Evolutionary conservation across 2,329 filamentous ascomycete genomes (phyloP), one percentile per base, ranked within the genome.

Genomic region (Sporothrix variecibatus): DNA sequence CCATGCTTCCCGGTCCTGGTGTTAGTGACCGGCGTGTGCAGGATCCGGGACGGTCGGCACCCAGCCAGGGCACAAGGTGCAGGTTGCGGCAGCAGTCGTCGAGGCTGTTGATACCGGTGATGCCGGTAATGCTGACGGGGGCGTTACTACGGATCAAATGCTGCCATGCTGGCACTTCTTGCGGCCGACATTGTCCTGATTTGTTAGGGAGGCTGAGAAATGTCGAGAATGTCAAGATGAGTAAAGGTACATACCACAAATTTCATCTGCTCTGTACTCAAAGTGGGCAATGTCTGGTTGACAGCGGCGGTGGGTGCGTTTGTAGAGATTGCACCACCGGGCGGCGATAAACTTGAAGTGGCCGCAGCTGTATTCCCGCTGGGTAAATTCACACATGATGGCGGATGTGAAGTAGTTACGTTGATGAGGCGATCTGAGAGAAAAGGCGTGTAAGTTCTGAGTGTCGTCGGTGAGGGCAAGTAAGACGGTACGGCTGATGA

Each of bases 341-440:
- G 81, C 81, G 26, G 80, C 81, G 72, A 82, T 82, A 78, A 80
- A 82, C 71, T 79, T 80, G 78, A 80, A 80, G 79, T 82, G 81
- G 74, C 81, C 81, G 78, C 81, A 82, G 7, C 78, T 77, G 75
- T 81, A 82, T 70, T 82, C 81, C 64, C 80, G 74, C 74, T 78
- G 86, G 73, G 86, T 87, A 78, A 86, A 87, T 80, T 87, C 86
- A 81, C 85, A 87, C 85, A 87, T 87, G 76, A 74, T 83, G 69
- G 15, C 1, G 23, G 15, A 15, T 12, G 40, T n/a, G 51, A 46
- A 23, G 31, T 53, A 3, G n/a, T 26, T n/a, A 26, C 4, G 28
- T 51, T 51, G 46, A 15, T 49, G 46, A 49, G 12, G 11, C 12
- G 46, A 17, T 49, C n/a, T 23, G 20, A 17, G 49, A 11, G n/a